Evolutionary conservation across 306 rosid genomes (phyloP).

Genomic region (Cicer cuneatum): DNA sequence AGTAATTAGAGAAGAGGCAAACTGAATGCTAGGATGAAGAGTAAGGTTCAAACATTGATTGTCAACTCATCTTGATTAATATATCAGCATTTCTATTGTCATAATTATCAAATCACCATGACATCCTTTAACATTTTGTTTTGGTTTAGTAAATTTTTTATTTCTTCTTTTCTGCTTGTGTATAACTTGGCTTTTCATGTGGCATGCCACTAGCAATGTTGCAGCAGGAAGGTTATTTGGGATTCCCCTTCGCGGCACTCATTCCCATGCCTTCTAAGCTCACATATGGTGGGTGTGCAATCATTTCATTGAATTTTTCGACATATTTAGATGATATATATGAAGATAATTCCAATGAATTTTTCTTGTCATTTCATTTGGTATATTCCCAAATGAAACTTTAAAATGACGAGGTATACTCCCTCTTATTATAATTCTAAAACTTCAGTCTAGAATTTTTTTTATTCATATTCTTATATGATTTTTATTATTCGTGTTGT

Average conservation of each 20-base stretch:
- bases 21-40: slow-evolving; percentile 7
- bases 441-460: slow-evolving; percentile 20
- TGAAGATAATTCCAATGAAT: slow-evolving; percentile 22
- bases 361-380: slow-evolving; percentile 24
- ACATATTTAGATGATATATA: slow-evolving; percentile 11
- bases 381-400: too few species aligned
- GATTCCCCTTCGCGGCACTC: slow-evolving; percentile 93
- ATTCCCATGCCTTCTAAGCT: slow-evolving; percentile 96
- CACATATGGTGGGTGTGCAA: slow-evolving; percentile 64
- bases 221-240: slow-evolving; percentile 88
- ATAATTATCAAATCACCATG: not conserved
- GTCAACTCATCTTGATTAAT: not conserved
- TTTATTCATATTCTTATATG: slow-evolving; percentile 9
- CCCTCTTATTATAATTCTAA: slow-evolving; percentile 3
- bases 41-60: not conserved
- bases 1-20: not conserved
- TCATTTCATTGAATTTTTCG: slow-evolving; percentile 39
- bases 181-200: slow-evolving; percentile 38
- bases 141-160: not conserved
- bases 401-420: not conserved
- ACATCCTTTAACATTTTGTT: slow-evolving; percentile 29
- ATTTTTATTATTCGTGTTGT: not conserved
- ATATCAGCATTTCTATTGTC: slow-evolving; percentile 6
- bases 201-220: slow-evolving; percentile 66
- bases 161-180: slow-evolving; percentile 20